These are phyloP conservation scores for Xylaria sp. DNA, from an alignment of 2,329 filamentous ascomycete species.

Conservation along the genomic window DNA sequence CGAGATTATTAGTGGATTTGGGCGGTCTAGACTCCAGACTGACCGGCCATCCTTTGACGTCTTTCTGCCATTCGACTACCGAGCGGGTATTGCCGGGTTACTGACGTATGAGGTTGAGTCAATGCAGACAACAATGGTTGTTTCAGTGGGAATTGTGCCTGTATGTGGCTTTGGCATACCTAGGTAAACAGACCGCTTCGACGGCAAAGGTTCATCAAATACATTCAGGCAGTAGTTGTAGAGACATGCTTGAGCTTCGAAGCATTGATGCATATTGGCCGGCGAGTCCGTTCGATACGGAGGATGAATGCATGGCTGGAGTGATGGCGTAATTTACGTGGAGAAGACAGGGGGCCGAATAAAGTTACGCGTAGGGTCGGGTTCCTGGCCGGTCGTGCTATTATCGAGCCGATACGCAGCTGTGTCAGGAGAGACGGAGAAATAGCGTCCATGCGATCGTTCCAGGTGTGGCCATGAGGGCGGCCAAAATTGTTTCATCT, in stretches of 20 bases:
- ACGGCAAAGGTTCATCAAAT: background rate
- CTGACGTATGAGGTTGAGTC: background rate
- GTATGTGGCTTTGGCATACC: too few species aligned
- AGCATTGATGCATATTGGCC: background rate
- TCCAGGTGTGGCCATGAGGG: background rate
- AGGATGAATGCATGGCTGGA: background rate
- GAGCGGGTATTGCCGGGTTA: too few species aligned
- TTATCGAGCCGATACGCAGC: background rate
- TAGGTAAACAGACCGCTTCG: background rate
- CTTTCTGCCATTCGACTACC: background rate
- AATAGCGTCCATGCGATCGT: slow-evolving; percentile 10
- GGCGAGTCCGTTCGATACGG: background rate
- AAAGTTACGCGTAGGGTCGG: background rate
- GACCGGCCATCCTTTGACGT: background rate
- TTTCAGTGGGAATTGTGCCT: background rate
- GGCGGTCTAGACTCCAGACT: background rate
- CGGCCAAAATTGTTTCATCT: background rate
- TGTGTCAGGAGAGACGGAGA: background rate
- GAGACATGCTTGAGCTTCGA: background rate
- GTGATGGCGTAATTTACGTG: background rate
- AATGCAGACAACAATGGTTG: background rate
- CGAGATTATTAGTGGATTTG: background rate
- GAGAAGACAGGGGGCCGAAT: background rate
- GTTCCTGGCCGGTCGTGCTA: background rate
- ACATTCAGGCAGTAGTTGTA: background rate